Conservation (phyloP, 805 yeast species). For the Candida endomychidarum region DNA sequence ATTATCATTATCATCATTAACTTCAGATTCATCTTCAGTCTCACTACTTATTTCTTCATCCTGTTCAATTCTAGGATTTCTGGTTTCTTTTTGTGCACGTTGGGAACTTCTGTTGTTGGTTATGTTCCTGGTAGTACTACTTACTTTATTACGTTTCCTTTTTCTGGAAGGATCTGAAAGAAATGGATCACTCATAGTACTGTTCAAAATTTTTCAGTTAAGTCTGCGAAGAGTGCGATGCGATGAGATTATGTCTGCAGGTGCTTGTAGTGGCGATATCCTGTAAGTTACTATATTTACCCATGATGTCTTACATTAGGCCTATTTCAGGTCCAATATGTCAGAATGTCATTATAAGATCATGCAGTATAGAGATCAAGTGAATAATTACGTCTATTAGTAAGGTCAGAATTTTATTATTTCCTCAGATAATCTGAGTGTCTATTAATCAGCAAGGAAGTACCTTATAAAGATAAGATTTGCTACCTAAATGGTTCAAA, state of each 20-base stretch:
- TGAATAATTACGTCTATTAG: too few relatives aligned
- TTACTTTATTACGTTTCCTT: conserved; percentile 38
- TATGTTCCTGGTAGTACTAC: conserved; percentile 21
- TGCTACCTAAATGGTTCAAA: too few relatives aligned
- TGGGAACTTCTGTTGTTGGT: not conserved
- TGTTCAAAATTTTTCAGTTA: conserved; percentile 13
- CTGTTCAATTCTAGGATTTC: conserved; percentile 17
- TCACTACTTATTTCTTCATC: conserved; percentile 61
- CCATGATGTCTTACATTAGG: too few relatives aligned
- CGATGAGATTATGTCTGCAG: conserved; percentile 8
- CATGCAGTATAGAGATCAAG: too few relatives aligned
- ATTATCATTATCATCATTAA: conserved; percentile 34
- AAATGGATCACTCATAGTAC: conserved; percentile 57
- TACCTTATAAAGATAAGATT: too few relatives aligned
- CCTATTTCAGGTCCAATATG: too few relatives aligned
- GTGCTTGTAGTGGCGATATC: too few relatives aligned
- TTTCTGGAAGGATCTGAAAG: conserved; percentile 59
- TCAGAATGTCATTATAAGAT: too few relatives aligned
- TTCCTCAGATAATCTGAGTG: too few relatives aligned
- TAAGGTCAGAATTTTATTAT: too few relatives aligned
- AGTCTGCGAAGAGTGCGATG: conserved; percentile 8
- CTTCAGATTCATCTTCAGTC: conserved; percentile 48
- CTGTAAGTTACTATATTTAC: too few relatives aligned
- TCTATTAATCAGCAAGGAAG: too few relatives aligned
- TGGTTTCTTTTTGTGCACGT: conserved; percentile 1